phyloP scores from a whole-genome alignment of 768 basidiomycete genomes.

The Rhodotorula graminis region DNA sequence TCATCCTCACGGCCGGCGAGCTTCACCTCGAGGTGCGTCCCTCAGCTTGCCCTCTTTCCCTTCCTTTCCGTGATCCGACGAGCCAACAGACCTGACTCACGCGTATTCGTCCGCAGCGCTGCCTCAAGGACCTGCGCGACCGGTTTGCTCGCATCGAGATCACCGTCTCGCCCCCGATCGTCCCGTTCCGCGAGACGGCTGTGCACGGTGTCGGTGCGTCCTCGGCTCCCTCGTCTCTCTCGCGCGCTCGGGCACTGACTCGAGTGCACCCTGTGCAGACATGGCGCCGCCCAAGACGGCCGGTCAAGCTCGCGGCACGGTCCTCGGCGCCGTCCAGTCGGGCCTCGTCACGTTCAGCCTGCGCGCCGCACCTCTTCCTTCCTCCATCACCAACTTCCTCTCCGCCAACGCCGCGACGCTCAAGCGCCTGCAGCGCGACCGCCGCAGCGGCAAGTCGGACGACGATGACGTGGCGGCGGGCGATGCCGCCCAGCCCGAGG shows the following conservation, averaged over 20 bases:
- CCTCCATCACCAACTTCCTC: slow-evolving; percentile 67
- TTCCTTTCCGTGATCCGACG: too few species aligned
- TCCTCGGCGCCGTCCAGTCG: slow-evolving; percentile 63
- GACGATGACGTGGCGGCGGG: slow-evolving; percentile 36
- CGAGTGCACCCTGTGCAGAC: slow-evolving; percentile 57
- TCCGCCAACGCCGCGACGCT: slow-evolving; percentile 64
- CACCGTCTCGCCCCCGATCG: slow-evolving; percentile 88
- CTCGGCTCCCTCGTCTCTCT: slow-evolving; percentile 55
- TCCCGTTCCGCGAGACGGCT: slow-evolving; percentile 94
- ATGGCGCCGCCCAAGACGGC: slow-evolving; percentile 76
- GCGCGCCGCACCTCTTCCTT: slow-evolving; percentile 74
- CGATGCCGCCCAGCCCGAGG: slow-evolving; percentile 27
- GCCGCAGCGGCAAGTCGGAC: slow-evolving; percentile 33
- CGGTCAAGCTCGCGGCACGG: slow-evolving; percentile 68
- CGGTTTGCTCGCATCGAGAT: slow-evolving; percentile 90
- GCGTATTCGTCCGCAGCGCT: slow-evolving; percentile 58
- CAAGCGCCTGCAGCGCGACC: slow-evolving; percentile 57
- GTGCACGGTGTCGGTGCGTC: slow-evolving; percentile 46
- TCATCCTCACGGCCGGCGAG: slow-evolving; percentile 92
- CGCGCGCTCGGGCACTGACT: background rate
- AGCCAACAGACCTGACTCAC: background rate
- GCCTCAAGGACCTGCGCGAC: slow-evolving; percentile 91
- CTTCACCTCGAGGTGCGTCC: slow-evolving; percentile 78
- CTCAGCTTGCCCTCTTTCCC: background rate
- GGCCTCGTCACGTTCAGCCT: slow-evolving; percentile 74